These are phyloP conservation scores for Corylus americana DNA, from an alignment of 306 rosid genomes.

Conservation along the genomic window DNA sequence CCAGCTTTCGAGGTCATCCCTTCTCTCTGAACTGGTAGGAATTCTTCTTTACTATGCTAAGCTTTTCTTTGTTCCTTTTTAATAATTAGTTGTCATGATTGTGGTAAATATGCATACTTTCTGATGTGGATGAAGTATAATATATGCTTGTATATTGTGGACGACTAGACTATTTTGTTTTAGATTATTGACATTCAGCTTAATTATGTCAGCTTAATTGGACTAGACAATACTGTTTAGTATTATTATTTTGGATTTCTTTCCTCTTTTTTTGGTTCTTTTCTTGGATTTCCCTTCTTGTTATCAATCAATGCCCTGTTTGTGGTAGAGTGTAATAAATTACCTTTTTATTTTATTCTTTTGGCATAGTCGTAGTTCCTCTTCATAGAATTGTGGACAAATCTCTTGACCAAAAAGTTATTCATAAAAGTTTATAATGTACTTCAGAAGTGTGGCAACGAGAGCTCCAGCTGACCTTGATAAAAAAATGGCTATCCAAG, in stretches of 20 bases:
- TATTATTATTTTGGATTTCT: not conserved
- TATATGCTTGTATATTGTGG: not conserved
- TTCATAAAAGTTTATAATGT: not conserved
- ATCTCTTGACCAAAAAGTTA: not conserved
- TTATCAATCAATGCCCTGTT: not conserved
- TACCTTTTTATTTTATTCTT: not conserved
- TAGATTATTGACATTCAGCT: not conserved
- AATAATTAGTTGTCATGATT: not conserved
- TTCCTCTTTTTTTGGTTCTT: not conserved
- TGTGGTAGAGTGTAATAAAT: not conserved
- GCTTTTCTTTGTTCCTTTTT: not conserved
- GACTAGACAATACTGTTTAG: not conserved
- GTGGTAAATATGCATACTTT: constrained; percentile 1
- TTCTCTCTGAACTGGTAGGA: constrained; percentile 89
- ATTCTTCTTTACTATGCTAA: not conserved
- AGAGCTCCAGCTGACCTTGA: not conserved
- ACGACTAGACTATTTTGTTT: not conserved
- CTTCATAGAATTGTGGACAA: not conserved
- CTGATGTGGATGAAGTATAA: not conserved
- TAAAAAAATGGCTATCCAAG: not conserved
- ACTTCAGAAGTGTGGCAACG: not conserved
- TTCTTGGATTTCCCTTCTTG: not conserved
- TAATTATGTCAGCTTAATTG: not conserved
- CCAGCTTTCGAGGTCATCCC: constrained; percentile 88
- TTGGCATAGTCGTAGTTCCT: not conserved